These are phyloP conservation scores for Linum usitatissimum DNA, from an alignment of 345 rosid species.

Conservation along the genomic window DNA sequence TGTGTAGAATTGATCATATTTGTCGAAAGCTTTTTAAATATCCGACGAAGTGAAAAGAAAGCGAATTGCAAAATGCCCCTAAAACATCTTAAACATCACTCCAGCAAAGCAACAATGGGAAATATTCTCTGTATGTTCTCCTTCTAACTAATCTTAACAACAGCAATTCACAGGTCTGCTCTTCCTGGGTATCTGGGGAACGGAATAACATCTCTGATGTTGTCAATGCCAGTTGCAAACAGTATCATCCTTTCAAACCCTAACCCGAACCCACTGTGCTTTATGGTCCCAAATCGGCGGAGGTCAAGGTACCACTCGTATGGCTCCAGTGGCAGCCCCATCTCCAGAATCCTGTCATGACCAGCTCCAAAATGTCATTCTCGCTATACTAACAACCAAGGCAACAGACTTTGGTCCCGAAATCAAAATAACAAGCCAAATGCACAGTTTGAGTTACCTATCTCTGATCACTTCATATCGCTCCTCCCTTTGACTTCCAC, in stretches of 20 bases:
- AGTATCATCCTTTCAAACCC: not conserved
- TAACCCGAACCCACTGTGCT: conserved; percentile 3
- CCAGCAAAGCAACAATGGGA: too few relatives aligned
- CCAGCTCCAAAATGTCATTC: too few relatives aligned
- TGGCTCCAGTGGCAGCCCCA: conserved; percentile 7
- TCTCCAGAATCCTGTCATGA: not conserved
- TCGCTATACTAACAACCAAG: too few relatives aligned
- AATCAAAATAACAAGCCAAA: not conserved
- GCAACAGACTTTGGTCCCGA: too few relatives aligned
- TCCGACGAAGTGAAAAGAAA: too few relatives aligned
- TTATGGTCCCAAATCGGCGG: conserved; percentile 3
- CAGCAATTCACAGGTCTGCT: not conserved
- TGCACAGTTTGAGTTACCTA: not conserved
- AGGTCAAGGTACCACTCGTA: conserved; percentile 6
- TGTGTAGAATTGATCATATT: too few relatives aligned
- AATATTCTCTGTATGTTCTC: too few relatives aligned
- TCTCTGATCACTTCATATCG: not conserved
- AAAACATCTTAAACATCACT: too few relatives aligned
- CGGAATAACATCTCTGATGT: conserved; percentile 2
- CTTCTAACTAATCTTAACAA: too few relatives aligned
- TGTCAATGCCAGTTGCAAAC: conserved; percentile 1
- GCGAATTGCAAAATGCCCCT: too few relatives aligned
- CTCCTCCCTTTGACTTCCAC: conserved; percentile 4
- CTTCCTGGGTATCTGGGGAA: conserved; percentile 5
- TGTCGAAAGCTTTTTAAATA: too few relatives aligned